phyloP scores from a whole-genome alignment of 352 stramenopile genomes.

The Pythium rishiriense region DNA sequence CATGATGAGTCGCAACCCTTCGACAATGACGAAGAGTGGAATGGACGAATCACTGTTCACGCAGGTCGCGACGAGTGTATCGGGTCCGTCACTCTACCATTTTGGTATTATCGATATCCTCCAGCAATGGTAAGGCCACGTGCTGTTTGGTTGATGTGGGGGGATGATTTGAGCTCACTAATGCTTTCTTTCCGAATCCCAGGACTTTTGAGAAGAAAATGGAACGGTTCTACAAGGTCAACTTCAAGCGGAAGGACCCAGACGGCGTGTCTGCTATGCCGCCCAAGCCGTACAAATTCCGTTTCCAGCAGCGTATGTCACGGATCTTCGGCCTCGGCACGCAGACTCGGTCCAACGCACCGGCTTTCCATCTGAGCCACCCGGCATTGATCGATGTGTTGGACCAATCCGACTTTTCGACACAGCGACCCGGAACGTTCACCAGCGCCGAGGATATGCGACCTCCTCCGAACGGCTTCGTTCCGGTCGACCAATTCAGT shows the following conservation, averaged over 20 bases:
- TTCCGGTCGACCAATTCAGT: slow-evolving; percentile 24
- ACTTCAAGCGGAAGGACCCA: slow-evolving; percentile 85
- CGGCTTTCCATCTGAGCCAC: slow-evolving; percentile 72
- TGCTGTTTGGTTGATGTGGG: background rate
- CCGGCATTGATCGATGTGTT: slow-evolving; percentile 80
- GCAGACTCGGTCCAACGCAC: slow-evolving; percentile 61
- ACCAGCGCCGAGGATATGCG: slow-evolving; percentile 30
- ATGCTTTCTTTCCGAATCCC: background rate
- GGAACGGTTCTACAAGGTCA: slow-evolving; percentile 90
- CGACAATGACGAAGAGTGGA: slow-evolving; percentile 28
- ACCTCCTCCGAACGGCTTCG: slow-evolving; percentile 18
- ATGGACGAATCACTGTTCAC: slow-evolving; percentile 74
- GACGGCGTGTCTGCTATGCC: slow-evolving; percentile 87
- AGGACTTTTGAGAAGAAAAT: slow-evolving; percentile 91
- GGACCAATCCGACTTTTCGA: slow-evolving; percentile 73
- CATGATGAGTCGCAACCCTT: slow-evolving; percentile 31
- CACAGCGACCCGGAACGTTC: slow-evolving; percentile 56
- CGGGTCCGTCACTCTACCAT: slow-evolving; percentile 87
- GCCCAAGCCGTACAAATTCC: slow-evolving; percentile 90
- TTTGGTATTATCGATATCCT: slow-evolving; percentile 93
- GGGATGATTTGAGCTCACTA: background rate
- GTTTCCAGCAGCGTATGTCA: slow-evolving; percentile 91
- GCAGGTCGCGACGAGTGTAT: slow-evolving; percentile 83
- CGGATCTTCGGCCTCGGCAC: slow-evolving; percentile 82
- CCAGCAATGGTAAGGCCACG: slow-evolving; percentile 77